These are phyloP conservation scores for Leccinum angustisporum DNA, from an alignment of 1,284 basidiomycete genomes.

Conservation along the genomic window DNA sequence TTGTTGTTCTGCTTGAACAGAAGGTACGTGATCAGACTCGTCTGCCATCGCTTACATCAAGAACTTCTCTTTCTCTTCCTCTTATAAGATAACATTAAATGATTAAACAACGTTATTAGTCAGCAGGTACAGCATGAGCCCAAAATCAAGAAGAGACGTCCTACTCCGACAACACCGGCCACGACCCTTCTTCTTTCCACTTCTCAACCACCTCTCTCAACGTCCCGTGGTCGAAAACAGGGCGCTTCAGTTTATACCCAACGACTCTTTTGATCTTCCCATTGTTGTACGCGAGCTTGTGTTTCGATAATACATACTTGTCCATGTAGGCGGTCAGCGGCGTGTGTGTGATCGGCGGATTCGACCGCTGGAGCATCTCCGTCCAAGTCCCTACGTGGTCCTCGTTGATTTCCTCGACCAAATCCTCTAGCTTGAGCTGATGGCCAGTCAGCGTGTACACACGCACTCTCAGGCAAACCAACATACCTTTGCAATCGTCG, in stretches of 20 bases:
- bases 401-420: slow-evolving; percentile 87
- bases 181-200: slow-evolving; percentile 73
- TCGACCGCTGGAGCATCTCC: slow-evolving; percentile 73
- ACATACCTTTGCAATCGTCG: slow-evolving; percentile 63
- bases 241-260: slow-evolving; percentile 67
- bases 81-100: slow-evolving; percentile 6
- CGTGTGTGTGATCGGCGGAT: slow-evolving; percentile 74
- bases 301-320: slow-evolving; percentile 67
- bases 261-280: slow-evolving; percentile 72
- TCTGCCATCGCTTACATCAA: slow-evolving; percentile 10
- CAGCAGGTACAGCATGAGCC: slow-evolving; percentile 14
- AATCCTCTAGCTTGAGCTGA: slow-evolving; percentile 61
- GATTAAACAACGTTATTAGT: slow-evolving; percentile 30
- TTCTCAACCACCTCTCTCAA: slow-evolving; percentile 76
- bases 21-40: not conserved
- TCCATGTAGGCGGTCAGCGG: slow-evolving; percentile 85
- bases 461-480: not conserved
- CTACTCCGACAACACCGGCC: slow-evolving; percentile 52
- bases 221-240: slow-evolving; percentile 62
- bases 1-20: slow-evolving; percentile 21
- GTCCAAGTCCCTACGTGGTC: slow-evolving; percentile 85
- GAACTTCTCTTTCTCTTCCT: not conserved
- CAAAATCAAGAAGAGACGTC: slow-evolving; percentile 9
- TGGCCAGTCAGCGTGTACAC: slow-evolving; percentile 13
- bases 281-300: slow-evolving; percentile 64